Evolutionary conservation across 1,139 yeast species (phyloP).

Genomic region (Cylindricascospora bacillispora): DNA sequence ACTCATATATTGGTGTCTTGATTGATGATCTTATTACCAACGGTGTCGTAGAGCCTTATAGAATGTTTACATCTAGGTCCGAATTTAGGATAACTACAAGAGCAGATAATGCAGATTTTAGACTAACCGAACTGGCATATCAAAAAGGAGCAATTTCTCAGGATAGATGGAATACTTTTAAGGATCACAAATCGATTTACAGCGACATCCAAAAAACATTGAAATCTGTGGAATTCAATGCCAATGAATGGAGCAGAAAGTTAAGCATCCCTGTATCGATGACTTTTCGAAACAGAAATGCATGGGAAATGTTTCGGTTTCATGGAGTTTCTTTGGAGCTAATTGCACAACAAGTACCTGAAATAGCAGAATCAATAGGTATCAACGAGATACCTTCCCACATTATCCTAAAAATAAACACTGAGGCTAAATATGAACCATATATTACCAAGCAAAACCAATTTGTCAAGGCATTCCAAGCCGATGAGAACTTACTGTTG

Average conservation of each 20-base stretch:
- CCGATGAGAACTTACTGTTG: conserved; percentile 62
- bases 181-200: conserved; percentile 35
- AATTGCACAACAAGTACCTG: conserved; percentile 26
- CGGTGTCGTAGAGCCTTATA: conserved; percentile 94
- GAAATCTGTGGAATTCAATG: conserved; percentile 34
- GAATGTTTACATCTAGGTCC: conserved; percentile 95
- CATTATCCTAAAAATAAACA: conserved; percentile 48
- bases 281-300: conserved; percentile 39
- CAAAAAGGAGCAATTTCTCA: conserved; percentile 55
- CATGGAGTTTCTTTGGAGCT: conserved; percentile 28
- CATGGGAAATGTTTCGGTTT: conserved; percentile 42
- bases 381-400: conserved; percentile 35
- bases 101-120: conserved; percentile 83
- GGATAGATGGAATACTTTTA: conserved; percentile 41
- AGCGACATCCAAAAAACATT: conserved; percentile 36
- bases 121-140: conserved; percentile 64
- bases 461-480: conserved; percentile 61
- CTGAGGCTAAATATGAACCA: conserved; percentile 76
- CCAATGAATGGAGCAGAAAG: conserved; percentile 46
- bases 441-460: conserved; percentile 62
- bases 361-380: conserved; percentile 17
- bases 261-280: conserved; percentile 29
- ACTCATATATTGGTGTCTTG: conserved; percentile 84
- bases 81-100: conserved; percentile 85
- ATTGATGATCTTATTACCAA: conserved; percentile 90